Conservation (phyloP, 306 rosid species). For the Boehmeria nivea region DNA sequence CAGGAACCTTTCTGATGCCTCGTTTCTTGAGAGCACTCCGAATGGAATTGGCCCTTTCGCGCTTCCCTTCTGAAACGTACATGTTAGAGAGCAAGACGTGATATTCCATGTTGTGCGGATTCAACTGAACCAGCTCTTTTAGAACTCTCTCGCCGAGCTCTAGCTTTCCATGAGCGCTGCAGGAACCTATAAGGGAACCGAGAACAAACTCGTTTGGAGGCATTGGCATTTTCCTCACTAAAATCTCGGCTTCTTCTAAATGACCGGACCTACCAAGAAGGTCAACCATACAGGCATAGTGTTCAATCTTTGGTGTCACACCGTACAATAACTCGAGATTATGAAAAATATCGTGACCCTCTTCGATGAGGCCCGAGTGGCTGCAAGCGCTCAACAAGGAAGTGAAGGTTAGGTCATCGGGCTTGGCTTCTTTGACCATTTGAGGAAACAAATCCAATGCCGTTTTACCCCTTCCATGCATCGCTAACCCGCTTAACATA, state of each 20-base stretch:
- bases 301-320: constrained; percentile 47
- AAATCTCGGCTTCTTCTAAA: constrained; percentile 46
- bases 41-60: constrained; percentile 46
- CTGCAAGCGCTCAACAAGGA: constrained; percentile 72
- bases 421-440: constrained; percentile 52
- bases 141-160: constrained; percentile 50
- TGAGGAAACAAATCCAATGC: constrained; percentile 40
- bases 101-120: constrained; percentile 53
- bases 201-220: constrained; percentile 66
- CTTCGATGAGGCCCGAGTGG: constrained; percentile 60
- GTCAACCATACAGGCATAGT: constrained; percentile 69
- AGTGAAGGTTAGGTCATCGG: constrained; percentile 62
- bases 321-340: constrained; percentile 41
- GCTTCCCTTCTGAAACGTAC: constrained; percentile 52
- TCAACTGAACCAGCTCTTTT: constrained; percentile 44
- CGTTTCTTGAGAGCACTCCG: constrained; percentile 45
- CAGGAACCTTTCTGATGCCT: constrained; percentile 62
- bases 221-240: constrained; percentile 53
- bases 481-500: constrained; percentile 64
- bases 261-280: constrained; percentile 65
- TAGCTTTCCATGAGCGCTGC: constrained; percentile 46
- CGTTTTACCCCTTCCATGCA: constrained; percentile 55
- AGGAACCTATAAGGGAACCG: constrained; percentile 66
- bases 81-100: constrained; percentile 65
- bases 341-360: constrained; percentile 47